Evolutionary conservation across 495 filamentous ascomycete genomes (phyloP).

Genomic region (Podospora pseudopauciseta): DNA sequence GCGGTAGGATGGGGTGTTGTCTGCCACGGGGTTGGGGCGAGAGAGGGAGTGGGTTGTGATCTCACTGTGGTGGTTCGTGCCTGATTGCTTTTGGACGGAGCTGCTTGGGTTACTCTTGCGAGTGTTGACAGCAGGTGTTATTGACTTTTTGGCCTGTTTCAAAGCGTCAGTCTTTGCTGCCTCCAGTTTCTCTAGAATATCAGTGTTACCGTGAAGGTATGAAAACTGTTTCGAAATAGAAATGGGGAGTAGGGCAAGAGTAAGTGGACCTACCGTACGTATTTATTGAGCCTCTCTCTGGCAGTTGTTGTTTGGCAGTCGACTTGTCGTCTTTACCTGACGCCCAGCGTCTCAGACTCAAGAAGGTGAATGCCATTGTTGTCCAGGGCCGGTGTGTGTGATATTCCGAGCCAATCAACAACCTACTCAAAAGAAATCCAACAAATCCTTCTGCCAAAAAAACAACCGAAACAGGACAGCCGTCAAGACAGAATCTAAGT

Average conservation of each 20-base stretch:
- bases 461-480: neutral
- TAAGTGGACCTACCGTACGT: neutral
- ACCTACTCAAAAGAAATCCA: neutral
- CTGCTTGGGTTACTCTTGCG: neutral
- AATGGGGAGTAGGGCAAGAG: neutral
- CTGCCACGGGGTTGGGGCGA: neutral
- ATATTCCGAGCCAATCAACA: neutral
- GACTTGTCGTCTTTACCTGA: neutral
- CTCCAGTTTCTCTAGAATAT: neutral
- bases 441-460: neutral
- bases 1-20: neutral
- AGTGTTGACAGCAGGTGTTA: neutral
- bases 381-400: neutral
- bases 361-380: neutral
- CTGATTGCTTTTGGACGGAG: neutral
- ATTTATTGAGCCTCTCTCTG: neutral
- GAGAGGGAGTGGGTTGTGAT: neutral
- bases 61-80: neutral
- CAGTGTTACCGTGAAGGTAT: neutral
- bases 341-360: neutral
- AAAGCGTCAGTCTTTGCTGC: constrained; percentile 2
- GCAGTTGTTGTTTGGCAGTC: neutral
- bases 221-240: neutral
- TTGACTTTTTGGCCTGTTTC: neutral
- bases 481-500: neutral